phyloP scores from a whole-genome alignment of 768 basidiomycete genomes.

The Gloeostereum incarnatum region DNA sequence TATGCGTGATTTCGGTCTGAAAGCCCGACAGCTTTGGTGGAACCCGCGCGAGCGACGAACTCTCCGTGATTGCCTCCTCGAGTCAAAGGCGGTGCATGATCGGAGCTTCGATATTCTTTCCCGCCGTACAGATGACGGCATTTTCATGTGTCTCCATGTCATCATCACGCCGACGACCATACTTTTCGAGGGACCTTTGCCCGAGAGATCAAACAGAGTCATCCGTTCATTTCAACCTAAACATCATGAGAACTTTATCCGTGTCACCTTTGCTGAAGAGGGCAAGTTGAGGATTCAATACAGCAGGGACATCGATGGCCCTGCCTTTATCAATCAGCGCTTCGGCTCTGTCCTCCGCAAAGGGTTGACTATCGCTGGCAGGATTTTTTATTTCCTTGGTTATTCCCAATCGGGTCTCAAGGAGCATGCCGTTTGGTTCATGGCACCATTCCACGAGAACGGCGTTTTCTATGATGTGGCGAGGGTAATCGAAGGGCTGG shows the following conservation, averaged over 20 bases:
- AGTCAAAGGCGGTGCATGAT: constrained; percentile 16
- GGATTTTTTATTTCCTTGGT: constrained; percentile 53
- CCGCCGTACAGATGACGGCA: constrained; percentile 17
- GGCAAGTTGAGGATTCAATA: constrained; percentile 37
- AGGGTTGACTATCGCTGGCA: constrained; percentile 46
- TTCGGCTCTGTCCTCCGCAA: constrained; percentile 33
- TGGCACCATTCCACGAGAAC: constrained; percentile 35
- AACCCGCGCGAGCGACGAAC: constrained; percentile 14
- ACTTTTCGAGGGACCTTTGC: constrained; percentile 41
- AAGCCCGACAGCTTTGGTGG: constrained; percentile 14
- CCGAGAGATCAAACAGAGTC: constrained; percentile 54
- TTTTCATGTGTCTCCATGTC: constrained; percentile 36
- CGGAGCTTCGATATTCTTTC: background rate
- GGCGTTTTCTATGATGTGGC: constrained; percentile 27
- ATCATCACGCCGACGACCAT: constrained; percentile 47
- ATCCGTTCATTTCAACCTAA: constrained; percentile 37
- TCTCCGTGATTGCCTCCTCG: constrained; percentile 20
- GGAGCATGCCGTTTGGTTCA: constrained; percentile 59
- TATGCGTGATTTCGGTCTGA: constrained; percentile 28
- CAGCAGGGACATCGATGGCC: constrained; percentile 1
- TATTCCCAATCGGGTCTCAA: constrained; percentile 73
- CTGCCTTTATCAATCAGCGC: constrained; percentile 34
- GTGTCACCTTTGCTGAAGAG: constrained; percentile 57
- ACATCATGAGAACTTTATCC: constrained; percentile 46
- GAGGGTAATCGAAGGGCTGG: constrained; percentile 45